Evolutionary conservation across 805 yeast genomes (phyloP), one percentile per base, ranked within the genome.

Genomic region (Ogataea angusta): DNA sequence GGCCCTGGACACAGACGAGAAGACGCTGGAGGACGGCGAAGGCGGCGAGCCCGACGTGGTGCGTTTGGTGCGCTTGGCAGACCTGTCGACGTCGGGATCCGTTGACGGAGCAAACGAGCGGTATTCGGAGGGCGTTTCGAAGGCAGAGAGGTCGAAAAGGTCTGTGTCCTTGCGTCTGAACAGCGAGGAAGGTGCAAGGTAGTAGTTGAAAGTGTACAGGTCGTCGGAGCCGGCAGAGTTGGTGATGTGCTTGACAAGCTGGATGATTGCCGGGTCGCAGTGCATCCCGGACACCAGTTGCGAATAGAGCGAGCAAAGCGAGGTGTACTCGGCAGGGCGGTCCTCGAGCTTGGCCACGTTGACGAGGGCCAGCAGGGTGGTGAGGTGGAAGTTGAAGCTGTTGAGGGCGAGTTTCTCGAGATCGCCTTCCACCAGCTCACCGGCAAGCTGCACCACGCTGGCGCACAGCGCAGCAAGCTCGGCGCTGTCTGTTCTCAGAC

Each of bases 341-440:
- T 8, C 6, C 7, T 32, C 23, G 17, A 29, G 13, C 10, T 22
- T 21, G 16, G 52, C 47, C 22, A 60, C 43, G n/a, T 36, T 41
- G 13, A 48, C 46, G 6, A 60, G 47, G n/a, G 62, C 49, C 22
- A 59, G 37, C 40, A 60, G 39, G 12, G 51, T 49, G 30, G 60
- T 23, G 27, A 60, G 45, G 40, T 60, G 65, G 38, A 60, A 58
- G 41, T 60, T 59, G 48, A 60, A 60, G 42, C 64, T 57, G 36
- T 58, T 60, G 21, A 57, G 48, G 28, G 61, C 46, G 29, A 60
- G 36, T 34, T 37, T 42, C 35, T 60, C 62, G 2, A 58, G 48
- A 26, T 51, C 53, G 28, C 48, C 49, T 17, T 49, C 33, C 12
- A 57, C 52, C 9, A 56, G 33, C 8, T 50, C 56, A 30, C 12